Evolutionary conservation across 1,139 yeast species (phyloP).

Genomic region (Yamadazyma sp.): DNA sequence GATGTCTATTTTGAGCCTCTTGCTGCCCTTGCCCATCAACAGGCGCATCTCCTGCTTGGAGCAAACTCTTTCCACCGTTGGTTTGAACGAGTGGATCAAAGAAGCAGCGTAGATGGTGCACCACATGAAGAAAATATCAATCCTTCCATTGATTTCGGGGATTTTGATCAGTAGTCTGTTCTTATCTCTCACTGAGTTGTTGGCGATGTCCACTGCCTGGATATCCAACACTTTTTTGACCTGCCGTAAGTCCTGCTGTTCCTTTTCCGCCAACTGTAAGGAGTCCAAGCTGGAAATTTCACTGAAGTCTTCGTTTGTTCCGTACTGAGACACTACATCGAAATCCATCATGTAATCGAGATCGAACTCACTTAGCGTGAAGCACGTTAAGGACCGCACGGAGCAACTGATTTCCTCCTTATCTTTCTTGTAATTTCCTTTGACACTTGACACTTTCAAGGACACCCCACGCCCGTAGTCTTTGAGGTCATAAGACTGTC

Average conservation of each 20-base stretch:
- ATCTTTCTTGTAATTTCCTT: constrained; percentile 23
- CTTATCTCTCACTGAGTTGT: constrained; percentile 27
- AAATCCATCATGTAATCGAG: constrained; percentile 39
- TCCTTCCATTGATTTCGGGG: constrained; percentile 40
- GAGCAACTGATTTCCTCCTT: constrained; percentile 22
- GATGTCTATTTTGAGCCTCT: constrained; percentile 33
- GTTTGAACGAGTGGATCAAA: constrained; percentile 36
- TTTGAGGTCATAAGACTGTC: constrained; percentile 33
- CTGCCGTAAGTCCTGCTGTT: constrained; percentile 22
- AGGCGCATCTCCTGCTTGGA: constrained; percentile 26
- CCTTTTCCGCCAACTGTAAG: constrained; percentile 20
- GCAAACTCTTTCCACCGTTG: constrained; percentile 32
- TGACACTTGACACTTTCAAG: constrained; percentile 23
- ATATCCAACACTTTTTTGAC: constrained; percentile 37
- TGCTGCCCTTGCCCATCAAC: constrained; percentile 23
- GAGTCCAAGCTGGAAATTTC: constrained; percentile 40
- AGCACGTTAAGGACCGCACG: constrained; percentile 28
- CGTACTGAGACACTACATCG: constrained; percentile 27
- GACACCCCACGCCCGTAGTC: constrained; percentile 44
- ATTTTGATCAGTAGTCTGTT: constrained; percentile 29
- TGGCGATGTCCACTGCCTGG: constrained; percentile 27
- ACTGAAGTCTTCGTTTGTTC: constrained; percentile 28
- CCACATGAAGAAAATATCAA: constrained; percentile 47
- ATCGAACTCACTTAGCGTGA: constrained; percentile 40
- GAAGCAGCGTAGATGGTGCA: constrained; percentile 41